phyloP scores from a whole-genome alignment of 2,329 filamentous ascomycete genomes.

The Penicillium aurantiogriseum region DNA sequence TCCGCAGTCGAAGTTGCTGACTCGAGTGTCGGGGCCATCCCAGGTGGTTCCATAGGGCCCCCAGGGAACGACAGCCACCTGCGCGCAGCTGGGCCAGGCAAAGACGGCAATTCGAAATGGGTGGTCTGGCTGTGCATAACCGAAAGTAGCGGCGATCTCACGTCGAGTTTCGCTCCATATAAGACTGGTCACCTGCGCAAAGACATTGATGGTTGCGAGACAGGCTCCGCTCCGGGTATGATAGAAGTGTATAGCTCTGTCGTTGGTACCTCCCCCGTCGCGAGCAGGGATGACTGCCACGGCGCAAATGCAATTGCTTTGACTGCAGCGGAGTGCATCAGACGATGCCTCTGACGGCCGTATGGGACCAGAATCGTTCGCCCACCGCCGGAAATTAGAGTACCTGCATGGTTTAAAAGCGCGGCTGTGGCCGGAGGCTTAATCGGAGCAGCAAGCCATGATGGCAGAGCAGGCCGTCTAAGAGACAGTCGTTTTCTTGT shows the following conservation, averaged over 20 bases:
- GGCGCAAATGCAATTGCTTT: conserved; percentile 97
- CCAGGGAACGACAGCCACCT: conserved; percentile 84
- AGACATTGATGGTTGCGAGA: conserved; percentile 86
- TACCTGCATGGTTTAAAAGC: conserved; percentile 28
- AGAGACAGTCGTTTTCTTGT: conserved; percentile 24
- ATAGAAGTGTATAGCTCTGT: conserved; percentile 95
- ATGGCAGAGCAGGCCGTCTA: conserved; percentile 27
- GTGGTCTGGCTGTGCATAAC: conserved; percentile 88
- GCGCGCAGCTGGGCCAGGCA: conserved; percentile 86
- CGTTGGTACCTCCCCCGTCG: conserved; percentile 92
- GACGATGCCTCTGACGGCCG: conserved; percentile 66
- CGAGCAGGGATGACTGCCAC: conserved; percentile 83
- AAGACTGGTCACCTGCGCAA: conserved; percentile 87
- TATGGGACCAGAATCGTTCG: conserved; percentile 51
- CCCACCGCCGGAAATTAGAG: conserved; percentile 32
- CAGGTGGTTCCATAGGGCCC: conserved; percentile 52
- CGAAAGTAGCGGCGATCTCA: conserved; percentile 91
- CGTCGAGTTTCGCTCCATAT: conserved; percentile 83
- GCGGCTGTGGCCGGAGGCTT: conserved; percentile 18
- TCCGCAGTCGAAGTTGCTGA: conserved; percentile 37
- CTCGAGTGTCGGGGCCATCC: conserved; percentile 26
- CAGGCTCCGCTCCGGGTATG: conserved; percentile 79
- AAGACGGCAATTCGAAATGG: conserved; percentile 88
- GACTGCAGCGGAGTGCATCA: conserved; percentile 80
- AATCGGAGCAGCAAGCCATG: conserved; percentile 24